These are phyloP conservation scores for Fulvia fulva DNA, from an alignment of 2,329 filamentous ascomycete genomes.

Conservation along the genomic window DNA sequence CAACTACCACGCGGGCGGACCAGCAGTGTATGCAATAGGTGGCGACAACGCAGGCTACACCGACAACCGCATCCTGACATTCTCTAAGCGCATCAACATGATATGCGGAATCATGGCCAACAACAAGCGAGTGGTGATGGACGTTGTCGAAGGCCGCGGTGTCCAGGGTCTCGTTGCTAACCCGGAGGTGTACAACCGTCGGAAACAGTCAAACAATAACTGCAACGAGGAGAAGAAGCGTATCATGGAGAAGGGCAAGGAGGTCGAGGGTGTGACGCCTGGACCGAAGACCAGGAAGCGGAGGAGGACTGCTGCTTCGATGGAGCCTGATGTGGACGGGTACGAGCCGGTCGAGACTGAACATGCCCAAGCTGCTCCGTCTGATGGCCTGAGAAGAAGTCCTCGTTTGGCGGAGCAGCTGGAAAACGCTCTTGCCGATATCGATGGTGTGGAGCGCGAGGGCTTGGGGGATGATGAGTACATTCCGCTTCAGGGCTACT, in stretches of 20 bases:
- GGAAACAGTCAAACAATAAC: conserved; percentile 19
- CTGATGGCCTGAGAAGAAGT: background rate
- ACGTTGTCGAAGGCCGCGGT: conserved; percentile 22
- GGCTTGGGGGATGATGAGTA: background rate
- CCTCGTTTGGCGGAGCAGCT: background rate
- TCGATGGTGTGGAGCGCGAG: background rate
- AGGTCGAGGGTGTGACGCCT: conserved; percentile 3
- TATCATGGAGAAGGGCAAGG: conserved; percentile 20
- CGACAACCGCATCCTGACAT: conserved; percentile 8
- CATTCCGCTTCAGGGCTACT: background rate
- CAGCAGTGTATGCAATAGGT: conserved; percentile 14
- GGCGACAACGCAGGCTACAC: conserved; percentile 18
- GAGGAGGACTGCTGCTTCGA: background rate
- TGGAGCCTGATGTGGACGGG: background rate
- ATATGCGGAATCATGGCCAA: conserved; percentile 9
- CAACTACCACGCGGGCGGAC: conserved; percentile 13
- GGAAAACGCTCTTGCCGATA: background rate
- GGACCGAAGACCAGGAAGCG: conserved; percentile 3
- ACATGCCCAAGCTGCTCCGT: background rate
- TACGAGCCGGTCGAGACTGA: background rate
- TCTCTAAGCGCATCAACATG: conserved; percentile 10
- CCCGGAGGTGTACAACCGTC: conserved; percentile 15
- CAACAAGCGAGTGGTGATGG: conserved; percentile 21
- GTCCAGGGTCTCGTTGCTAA: conserved; percentile 20
- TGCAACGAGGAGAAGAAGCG: conserved; percentile 22